Base-by-base conservation (phyloP, 2,329 filamentous ascomycete genomes). In the Fusarium ambrosium region DNA sequence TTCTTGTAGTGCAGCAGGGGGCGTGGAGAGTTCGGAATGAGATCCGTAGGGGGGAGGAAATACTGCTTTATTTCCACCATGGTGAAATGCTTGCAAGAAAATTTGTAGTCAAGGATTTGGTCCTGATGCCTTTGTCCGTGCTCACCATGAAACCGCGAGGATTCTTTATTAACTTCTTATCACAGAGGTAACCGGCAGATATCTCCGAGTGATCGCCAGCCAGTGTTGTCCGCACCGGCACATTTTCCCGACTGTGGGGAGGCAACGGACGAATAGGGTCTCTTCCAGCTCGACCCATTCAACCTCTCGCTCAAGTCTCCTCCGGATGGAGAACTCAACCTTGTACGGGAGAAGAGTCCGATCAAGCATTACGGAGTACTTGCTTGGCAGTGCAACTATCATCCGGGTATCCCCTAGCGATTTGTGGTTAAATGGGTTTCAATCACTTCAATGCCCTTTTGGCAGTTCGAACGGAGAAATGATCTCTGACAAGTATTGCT, bases 1-100 rank as follows among this genome's bases (percentile, higher is more conserved):
- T 77, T 71, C 20, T 74, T 77, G 75, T 90, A 90, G 80, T 90
- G 88, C 6, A 91, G 81, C 0, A 91, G 79, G 2, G 88, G 87
- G 14, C 85, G 81, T 63, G 84, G 88, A 59, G 85, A 90, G 78
- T 89, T 89, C 20, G 87, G 87, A 16, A 89, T 82, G 10, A 87
- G 83, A 5, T 78, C 68, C 16, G 86, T 87, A 1, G 86, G 85
- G 0, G 79, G 78, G 5, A 89, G 82, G 39, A 82, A 75, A 64
- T 86, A 85, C 48, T 78, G 79, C 18, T 78, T 79, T n/a, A 84
- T 76, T 68, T 81, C 27, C 6, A 59, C 43, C 78, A 79, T 79
- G 8, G 4, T 53, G n/a, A n/a, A n/a, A 18, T 9, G 48, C 11
- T 53, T 13, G 48, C 6, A 32, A 32, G 27, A 53, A 6, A 53